Percentiles rank a stretch among this genome's conserved stretches.
phyloP scores from a whole-genome alignment of 345 rosid species.

The Populus tremula region DNA sequence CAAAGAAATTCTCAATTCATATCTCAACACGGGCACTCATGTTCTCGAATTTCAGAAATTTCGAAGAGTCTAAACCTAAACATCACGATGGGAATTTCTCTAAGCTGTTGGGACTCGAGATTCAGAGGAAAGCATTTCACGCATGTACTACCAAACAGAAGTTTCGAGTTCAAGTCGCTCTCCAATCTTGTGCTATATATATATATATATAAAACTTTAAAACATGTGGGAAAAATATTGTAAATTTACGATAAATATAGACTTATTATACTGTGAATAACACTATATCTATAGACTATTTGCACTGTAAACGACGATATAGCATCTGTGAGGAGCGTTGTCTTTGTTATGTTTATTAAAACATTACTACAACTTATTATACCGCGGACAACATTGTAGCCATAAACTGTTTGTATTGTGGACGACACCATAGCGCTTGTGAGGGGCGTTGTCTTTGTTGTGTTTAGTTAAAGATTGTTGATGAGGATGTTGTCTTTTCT shows the following conservation, averaged over 20 bases:
- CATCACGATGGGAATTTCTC: not conserved
- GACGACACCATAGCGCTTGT: accelerated
- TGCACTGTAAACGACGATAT: accelerated
- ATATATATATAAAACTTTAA: too few relatives aligned
- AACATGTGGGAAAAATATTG: too few relatives aligned
- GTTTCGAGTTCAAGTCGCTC: not conserved
- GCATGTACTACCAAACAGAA: not conserved
- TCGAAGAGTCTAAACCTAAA: not conserved
- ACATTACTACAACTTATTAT: too few relatives aligned
- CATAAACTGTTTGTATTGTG: accelerated
- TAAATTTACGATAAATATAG: too few relatives aligned
- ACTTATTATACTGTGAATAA: too few relatives aligned
- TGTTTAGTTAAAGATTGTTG: accelerated
- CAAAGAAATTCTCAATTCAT: too few relatives aligned
- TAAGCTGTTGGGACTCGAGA: too few relatives aligned
- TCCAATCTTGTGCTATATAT: not conserved
- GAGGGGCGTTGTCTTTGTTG: accelerated
- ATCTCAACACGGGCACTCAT: too few relatives aligned
- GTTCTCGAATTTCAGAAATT: too few relatives aligned
- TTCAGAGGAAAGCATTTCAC: too few relatives aligned
- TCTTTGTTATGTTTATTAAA: too few relatives aligned
- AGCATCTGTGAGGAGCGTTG: accelerated
- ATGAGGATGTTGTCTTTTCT: accelerated
- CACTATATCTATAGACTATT: too few relatives aligned
- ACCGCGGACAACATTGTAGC: accelerated